Base-by-base conservation (phyloP, 2,329 filamentous ascomycete species). In the Fulvia fulva region DNA sequence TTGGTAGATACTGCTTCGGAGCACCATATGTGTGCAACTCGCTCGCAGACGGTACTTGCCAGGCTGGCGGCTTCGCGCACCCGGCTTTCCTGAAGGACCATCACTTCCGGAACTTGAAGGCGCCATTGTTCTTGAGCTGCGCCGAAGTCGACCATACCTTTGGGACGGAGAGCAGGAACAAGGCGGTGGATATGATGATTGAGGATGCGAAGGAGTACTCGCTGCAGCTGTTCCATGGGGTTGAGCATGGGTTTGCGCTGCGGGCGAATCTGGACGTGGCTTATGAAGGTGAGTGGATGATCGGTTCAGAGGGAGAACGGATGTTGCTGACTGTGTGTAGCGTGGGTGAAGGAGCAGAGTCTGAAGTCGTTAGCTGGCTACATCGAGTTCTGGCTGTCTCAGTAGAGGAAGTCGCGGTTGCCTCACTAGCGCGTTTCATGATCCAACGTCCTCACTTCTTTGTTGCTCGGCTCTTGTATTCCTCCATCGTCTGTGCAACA, bases 1-100 rank as follows among this genome's bases (percentile, higher is more conserved):
- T 53, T 46, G 5, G 19, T 51, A 21, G 22, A 26, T 63, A 63
- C 53, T 63, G 61, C 50, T 63, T 61, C 46, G 61, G 61, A 0
- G 61, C 61, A 11, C 61, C 78, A 6, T 81, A 78, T 59, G 60
- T 63, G 23, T 64, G 55, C 53, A 51, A 63, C 41, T 66, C 76
- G 60, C 67, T 81, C 2, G 74, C 77, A 0, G 50, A 57, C 5
- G 70, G 72, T 14, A 66, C 60, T 0, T 73, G 76, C 5, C 66
- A 68, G 1, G 80, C 71, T 0, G 80, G 80, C 1, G 80, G 79
- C 0, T 79, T 82, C 65, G 80, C 78, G 0, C 80, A 82, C 60
- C 80, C 80, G 1, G 76, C 80, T 0, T 77, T 78, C 58, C 62
- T 82, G 46, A 80, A 78, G 49, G 78, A 81, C 53, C 67, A 47